Conservation (phyloP, 1,284 basidiomycete species). For the Wolfiporia cocos region DNA sequence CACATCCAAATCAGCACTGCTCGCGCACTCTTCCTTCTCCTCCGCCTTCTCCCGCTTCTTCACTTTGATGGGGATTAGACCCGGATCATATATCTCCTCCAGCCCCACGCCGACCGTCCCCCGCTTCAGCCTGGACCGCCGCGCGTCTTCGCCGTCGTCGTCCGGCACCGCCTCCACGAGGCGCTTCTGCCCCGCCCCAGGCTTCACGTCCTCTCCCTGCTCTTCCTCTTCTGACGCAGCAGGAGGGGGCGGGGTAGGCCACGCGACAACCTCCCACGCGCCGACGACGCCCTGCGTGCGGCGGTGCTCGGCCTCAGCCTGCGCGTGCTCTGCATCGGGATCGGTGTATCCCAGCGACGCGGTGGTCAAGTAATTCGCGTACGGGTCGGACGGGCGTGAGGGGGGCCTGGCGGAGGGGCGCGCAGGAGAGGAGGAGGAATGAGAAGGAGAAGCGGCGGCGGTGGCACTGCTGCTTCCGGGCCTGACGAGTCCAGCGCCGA, state of each 20-base stretch:
- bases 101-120: constrained; percentile 50
- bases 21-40: constrained; percentile 1
- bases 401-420: constrained; percentile 35
- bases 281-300: constrained; percentile 72
- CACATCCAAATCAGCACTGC: background rate
- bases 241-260: constrained; percentile 18
- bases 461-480: constrained; percentile 29
- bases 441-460: constrained; percentile 32
- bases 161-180: constrained; percentile 21
- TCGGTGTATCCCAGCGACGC: constrained; percentile 76
- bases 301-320: constrained; percentile 52
- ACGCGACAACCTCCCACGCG: constrained; percentile 72
- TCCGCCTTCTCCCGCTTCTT: constrained; percentile 42
- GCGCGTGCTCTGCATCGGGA: constrained; percentile 56
- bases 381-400: constrained; percentile 62
- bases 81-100: constrained; percentile 70
- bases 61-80: constrained; percentile 52
- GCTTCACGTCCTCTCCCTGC: background rate
- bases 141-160: constrained; percentile 48
- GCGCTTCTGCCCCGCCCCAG: constrained; percentile 21
- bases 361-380: constrained; percentile 83
- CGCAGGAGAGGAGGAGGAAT: too few relatives aligned
- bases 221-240: constrained; percentile 14
- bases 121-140: constrained; percentile 62
- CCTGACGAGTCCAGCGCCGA: constrained; percentile 59